A percentile compares a stretch with the other conserved stretches of the same genome.
Evolutionary conservation across 2,329 filamentous ascomycete genomes (phyloP).

Genomic region (Graphilbum ipis-grandicollis): DNA sequence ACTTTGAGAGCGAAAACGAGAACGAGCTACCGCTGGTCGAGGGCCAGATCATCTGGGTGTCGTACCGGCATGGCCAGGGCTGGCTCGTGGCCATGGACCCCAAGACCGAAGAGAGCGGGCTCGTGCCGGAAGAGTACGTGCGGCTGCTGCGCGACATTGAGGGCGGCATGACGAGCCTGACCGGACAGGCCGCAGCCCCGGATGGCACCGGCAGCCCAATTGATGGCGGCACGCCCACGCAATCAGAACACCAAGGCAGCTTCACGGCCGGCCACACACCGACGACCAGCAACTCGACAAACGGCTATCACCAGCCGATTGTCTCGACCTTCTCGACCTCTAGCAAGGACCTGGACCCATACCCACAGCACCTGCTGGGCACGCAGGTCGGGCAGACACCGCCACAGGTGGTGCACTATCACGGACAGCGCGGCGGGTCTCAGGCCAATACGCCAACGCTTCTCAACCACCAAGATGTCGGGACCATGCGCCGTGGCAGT

Average conservation of each 20-base stretch:
- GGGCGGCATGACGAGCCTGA: conserved; percentile 63
- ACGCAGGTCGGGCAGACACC: conserved; percentile 44
- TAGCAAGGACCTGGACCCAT: conserved; percentile 51
- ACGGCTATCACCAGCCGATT: conserved; percentile 51
- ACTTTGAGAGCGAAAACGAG: conserved; percentile 89
- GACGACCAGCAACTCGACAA: conserved; percentile 26
- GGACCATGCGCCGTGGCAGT: conserved; percentile 28
- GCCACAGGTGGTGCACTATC: conserved; percentile 50
- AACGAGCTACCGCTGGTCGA: conserved; percentile 87
- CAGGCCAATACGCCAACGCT: conserved; percentile 47
- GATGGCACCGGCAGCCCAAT: conserved; percentile 32
- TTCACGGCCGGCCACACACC: conserved; percentile 26
- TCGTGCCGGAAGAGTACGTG: conserved; percentile 95
- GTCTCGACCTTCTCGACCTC: conserved; percentile 55
- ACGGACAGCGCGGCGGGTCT: conserved; percentile 49
- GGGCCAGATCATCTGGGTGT: conserved; percentile 91
- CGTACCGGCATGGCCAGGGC: conserved; percentile 87
- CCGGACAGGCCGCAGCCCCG: conserved; percentile 27
- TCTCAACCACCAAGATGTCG: conserved; percentile 31
- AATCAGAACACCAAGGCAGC: conserved; percentile 34
- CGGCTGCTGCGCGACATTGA: conserved; percentile 84
- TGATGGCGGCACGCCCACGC: conserved; percentile 42
- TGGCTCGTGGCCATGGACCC: conserved; percentile 97
- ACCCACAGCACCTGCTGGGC: conserved; percentile 47
- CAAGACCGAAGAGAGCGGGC: conserved; percentile 79